Conservation (phyloP, 176 grass and related monocot species). For the Eragrostis nindensis region DNA sequence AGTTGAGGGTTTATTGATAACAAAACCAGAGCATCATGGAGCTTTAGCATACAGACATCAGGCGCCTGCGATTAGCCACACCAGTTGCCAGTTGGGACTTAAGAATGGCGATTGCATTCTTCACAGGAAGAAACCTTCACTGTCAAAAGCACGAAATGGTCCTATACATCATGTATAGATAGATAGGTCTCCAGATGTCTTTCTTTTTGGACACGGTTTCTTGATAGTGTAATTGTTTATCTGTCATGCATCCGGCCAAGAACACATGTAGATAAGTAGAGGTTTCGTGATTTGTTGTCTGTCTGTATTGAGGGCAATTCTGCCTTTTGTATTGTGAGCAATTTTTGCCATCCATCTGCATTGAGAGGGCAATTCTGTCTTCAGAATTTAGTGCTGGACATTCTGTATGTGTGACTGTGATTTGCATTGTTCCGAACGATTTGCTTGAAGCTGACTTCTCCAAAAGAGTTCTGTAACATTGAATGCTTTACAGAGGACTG, state of each 20-base stretch:
- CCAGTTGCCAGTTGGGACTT: neutral
- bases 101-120: neutral
- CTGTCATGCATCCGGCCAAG: neutral
- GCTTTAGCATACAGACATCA: neutral
- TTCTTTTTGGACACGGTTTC: neutral
- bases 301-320: neutral
- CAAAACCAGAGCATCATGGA: slow-evolving; percentile 5
- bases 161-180: slow-evolving; percentile 8
- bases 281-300: slow-evolving; percentile 13
- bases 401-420: neutral
- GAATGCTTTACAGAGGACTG: neutral
- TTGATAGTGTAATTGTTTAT: neutral
- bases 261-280: neutral
- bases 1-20: slow-evolving; percentile 37
- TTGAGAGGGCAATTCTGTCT: neutral
- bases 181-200: neutral
- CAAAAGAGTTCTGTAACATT: neutral
- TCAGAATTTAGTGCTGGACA: neutral
- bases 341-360: neutral
- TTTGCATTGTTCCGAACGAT: neutral
- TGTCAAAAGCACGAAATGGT: neutral
- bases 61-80: neutral
- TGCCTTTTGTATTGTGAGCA: slow-evolving; percentile 4
- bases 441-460: neutral
- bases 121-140: neutral